Evolutionary conservation across 495 filamentous ascomycete genomes (phyloP).

Genomic region (Tuber microsphaerosporum): DNA sequence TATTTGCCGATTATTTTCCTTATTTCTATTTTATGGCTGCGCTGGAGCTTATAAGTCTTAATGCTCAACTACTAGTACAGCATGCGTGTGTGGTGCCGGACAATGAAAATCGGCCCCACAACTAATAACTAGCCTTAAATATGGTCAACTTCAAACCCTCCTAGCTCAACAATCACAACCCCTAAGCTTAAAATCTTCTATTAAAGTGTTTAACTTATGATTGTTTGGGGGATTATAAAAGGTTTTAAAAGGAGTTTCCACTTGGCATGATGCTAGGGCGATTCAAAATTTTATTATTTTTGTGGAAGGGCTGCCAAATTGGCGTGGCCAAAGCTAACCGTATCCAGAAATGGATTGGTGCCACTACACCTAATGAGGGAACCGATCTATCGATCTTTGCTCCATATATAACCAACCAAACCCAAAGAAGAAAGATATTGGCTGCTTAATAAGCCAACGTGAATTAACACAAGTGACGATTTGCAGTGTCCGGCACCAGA

Average conservation of each 20-base stretch:
- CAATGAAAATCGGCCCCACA: background rate
- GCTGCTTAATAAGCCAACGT: background rate
- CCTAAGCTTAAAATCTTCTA: background rate
- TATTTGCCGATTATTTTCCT: constrained; percentile 12
- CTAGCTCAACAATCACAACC: background rate
- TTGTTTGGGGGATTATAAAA: background rate
- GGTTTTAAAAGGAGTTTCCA: background rate
- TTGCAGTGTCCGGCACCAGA: background rate
- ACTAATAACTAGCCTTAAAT: background rate
- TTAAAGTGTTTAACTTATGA: background rate
- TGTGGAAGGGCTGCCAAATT: background rate
- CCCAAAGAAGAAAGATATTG: background rate
- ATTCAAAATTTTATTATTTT: background rate
- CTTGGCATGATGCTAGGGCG: background rate
- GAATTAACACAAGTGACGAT: background rate
- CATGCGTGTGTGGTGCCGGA: background rate
- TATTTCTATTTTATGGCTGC: constrained; percentile 19
- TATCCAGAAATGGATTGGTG: background rate
- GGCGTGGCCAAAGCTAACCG: background rate
- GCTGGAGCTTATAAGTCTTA: constrained; percentile 17
- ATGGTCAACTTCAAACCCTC: background rate
- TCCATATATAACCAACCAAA: background rate
- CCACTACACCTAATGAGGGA: background rate
- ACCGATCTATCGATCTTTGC: background rate
- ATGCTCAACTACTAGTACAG: background rate